These are phyloP conservation scores for Pseudomassariella vexata DNA, from an alignment of 2,329 filamentous ascomycete species.

Conservation along the genomic window DNA sequence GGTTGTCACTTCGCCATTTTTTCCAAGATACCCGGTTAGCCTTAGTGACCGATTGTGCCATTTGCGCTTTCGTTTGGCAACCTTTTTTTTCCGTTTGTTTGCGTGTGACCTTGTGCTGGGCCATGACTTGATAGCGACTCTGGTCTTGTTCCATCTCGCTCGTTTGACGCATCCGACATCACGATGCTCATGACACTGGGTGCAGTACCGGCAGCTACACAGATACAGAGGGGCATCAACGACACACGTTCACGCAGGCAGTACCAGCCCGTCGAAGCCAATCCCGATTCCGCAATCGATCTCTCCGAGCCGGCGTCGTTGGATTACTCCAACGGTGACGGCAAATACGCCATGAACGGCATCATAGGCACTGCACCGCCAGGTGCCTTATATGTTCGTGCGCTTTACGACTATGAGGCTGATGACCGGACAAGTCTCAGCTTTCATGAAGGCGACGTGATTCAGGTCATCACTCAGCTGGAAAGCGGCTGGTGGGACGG, in stretches of 20 bases:
- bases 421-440: slow-evolving; percentile 95
- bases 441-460: slow-evolving; percentile 94
- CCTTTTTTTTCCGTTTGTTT: no score
- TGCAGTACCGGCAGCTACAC: slow-evolving; percentile 37
- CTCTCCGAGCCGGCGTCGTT: slow-evolving; percentile 25
- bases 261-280: slow-evolving; percentile 23
- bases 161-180: slow-evolving; percentile 23
- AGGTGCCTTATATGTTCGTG: slow-evolving; percentile 83
- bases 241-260: no score
- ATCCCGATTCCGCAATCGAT: slow-evolving; percentile 23
- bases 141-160: slow-evolving; percentile 11
- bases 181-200: slow-evolving; percentile 51
- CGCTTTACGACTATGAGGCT: slow-evolving; percentile 95
- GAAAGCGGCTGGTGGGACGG: slow-evolving; percentile 99
- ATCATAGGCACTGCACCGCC: slow-evolving; percentile 53
- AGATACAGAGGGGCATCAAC: slow-evolving; percentile 33
- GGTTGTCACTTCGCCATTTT: no score
- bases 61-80: no score
- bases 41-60: no score
- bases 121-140: slow-evolving; percentile 21
- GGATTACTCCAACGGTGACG: slow-evolving; percentile 24
- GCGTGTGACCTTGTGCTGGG: slow-evolving; percentile 12
- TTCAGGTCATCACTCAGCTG: slow-evolving; percentile 95
- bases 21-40: no score
- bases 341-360: slow-evolving; percentile 50